Conservation (phyloP, 2,329 filamentous ascomycete species). For the Aureobasidium leucospermi region DNA sequence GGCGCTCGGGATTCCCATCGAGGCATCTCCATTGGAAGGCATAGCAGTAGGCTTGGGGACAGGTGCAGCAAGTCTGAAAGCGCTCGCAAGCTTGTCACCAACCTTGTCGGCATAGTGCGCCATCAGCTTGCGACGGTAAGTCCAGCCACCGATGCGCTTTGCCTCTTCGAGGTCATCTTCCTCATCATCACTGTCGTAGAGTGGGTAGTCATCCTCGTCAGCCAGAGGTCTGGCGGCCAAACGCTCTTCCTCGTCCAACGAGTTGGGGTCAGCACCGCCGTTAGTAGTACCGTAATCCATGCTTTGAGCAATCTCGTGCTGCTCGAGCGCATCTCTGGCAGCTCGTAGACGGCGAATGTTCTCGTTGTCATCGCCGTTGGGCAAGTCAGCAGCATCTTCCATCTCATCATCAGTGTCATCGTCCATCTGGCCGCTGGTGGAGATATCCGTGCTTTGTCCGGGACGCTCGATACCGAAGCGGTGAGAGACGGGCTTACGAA, state of each 20-base stretch:
- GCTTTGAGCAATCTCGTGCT: constrained; percentile 43
- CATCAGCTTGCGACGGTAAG: constrained; percentile 56
- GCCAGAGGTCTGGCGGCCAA: constrained; percentile 53
- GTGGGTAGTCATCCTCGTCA: constrained; percentile 63
- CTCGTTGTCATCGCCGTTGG: constrained; percentile 35
- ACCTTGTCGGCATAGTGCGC: constrained; percentile 44
- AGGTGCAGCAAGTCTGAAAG: constrained; percentile 29
- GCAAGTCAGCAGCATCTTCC: constrained; percentile 41
- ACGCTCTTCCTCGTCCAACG: constrained; percentile 75
- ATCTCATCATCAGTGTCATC: constrained; percentile 65
- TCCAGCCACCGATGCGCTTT: constrained; percentile 65
- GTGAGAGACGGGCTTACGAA: constrained; percentile 82
- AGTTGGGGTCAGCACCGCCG: constrained; percentile 30
- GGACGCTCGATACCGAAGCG: constrained; percentile 85
- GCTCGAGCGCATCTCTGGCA: constrained; percentile 43
- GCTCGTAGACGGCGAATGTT: constrained; percentile 42
- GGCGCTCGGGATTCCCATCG: constrained; percentile 35
- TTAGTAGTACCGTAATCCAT: constrained; percentile 38
- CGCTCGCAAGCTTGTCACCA: constrained; percentile 28
- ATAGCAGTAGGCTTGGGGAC: constrained; percentile 38
- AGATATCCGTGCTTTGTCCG: constrained; percentile 64
- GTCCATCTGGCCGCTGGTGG: constrained; percentile 69
- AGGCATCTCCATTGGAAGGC: constrained; percentile 26
- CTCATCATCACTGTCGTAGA: constrained; percentile 84
- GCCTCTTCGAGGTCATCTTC: constrained; percentile 72